These are phyloP conservation scores for Staphylotrichum longicolle DNA, from an alignment of 495 filamentous ascomycete genomes.

Conservation along the genomic window DNA sequence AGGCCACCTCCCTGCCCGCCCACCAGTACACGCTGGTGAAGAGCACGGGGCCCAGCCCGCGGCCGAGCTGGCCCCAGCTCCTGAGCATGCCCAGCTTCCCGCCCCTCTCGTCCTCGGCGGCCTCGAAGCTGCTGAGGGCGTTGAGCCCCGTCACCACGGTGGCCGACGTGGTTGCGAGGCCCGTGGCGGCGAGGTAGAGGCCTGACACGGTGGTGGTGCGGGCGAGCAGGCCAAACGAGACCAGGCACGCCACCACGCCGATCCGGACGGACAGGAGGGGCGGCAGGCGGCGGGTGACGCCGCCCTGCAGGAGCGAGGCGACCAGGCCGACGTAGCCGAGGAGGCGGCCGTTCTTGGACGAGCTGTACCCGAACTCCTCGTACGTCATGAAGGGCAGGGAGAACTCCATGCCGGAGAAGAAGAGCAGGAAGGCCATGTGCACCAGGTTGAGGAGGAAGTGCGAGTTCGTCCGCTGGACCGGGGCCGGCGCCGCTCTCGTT, in stretches of 20 bases:
- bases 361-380: constrained; percentile 80
- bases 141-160: constrained; percentile 95
- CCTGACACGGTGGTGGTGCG: constrained; percentile 59
- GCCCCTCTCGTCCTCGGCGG: constrained; percentile 73
- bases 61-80: constrained; percentile 79
- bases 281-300: constrained; percentile 74
- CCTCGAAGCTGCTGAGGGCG: constrained; percentile 86
- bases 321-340: constrained; percentile 90
- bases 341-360: constrained; percentile 76
- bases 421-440: constrained; percentile 89
- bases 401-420: constrained; percentile 97
- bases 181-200: constrained; percentile 76
- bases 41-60: constrained; percentile 79
- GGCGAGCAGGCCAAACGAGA: constrained; percentile 79
- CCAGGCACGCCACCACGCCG: constrained; percentile 72
- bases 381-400: constrained; percentile 95
- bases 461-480: constrained; percentile 65
- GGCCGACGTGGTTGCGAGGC: constrained; percentile 83
- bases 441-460: constrained; percentile 78
- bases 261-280: constrained; percentile 74
- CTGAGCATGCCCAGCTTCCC: constrained; percentile 80
- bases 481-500: constrained; percentile 18
- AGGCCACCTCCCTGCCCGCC: constrained; percentile 86
- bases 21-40: constrained; percentile 99
- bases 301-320: constrained; percentile 86